Conservation (phyloP, 495 filamentous ascomycete genomes). For the Elasticomyces elasticus region DNA sequence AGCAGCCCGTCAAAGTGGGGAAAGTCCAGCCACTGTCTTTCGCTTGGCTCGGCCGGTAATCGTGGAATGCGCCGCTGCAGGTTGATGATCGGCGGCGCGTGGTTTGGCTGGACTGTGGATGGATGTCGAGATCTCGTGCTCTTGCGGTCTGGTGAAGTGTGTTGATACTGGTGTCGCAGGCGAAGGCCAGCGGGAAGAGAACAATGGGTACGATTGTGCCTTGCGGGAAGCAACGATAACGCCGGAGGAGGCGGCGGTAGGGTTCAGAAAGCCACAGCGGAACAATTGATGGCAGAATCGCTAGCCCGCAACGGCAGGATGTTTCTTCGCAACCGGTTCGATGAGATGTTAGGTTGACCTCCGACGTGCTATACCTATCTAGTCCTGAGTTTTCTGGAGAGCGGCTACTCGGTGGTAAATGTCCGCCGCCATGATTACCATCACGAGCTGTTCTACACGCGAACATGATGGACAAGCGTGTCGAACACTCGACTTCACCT, state of each 20-base stretch:
- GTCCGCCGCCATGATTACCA: too few species aligned
- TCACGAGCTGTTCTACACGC: not conserved
- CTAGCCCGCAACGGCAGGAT: not conserved
- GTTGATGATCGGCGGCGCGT: not conserved
- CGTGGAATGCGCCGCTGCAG: not conserved
- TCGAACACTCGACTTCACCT: not conserved
- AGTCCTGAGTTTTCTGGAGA: not conserved
- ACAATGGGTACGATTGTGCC: not conserved
- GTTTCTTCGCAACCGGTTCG: not conserved
- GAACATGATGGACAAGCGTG: not conserved
- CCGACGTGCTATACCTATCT: not conserved
- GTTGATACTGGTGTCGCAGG: not conserved
- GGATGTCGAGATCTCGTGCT: not conserved
- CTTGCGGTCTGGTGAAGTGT: not conserved
- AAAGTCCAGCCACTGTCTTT: not conserved
- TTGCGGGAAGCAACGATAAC: not conserved
- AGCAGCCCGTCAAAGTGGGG: not conserved
- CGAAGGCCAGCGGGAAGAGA: not conserved
- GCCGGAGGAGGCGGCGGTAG: not conserved
- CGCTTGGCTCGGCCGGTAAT: not conserved
- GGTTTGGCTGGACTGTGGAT: not conserved
- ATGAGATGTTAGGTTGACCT: not conserved
- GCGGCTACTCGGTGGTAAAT: not conserved
- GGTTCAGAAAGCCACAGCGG: not conserved
- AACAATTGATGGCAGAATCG: conserved; percentile 1